Conservation (phyloP, 2,329 filamentous ascomycete species). For the Aureobasidium subglaciale region DNA sequence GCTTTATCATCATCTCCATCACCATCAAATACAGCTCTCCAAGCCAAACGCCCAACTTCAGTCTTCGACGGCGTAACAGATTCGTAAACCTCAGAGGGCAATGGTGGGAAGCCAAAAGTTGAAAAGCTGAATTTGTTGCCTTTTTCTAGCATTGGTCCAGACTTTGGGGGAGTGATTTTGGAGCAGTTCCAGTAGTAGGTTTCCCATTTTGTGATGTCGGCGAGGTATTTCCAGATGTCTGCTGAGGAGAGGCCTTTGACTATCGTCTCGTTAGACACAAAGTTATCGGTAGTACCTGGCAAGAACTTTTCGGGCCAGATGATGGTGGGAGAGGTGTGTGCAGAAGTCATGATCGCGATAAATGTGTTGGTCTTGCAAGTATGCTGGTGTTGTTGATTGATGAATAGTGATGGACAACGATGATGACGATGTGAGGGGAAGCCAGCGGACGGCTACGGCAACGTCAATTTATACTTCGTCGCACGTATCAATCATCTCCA, state of each 20-base stretch:
- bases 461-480: not conserved
- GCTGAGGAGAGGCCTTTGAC: slow-evolving; percentile 23
- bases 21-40: slow-evolving; percentile 20
- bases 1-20: slow-evolving; percentile 22
- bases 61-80: slow-evolving; percentile 17
- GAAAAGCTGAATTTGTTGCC: slow-evolving; percentile 28
- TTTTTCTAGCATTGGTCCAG: slow-evolving; percentile 23
- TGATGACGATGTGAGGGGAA: slow-evolving; percentile 5
- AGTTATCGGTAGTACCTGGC: slow-evolving; percentile 34
- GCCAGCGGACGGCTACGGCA: not conserved
- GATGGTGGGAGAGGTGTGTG: slow-evolving; percentile 22
- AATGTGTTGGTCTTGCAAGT: too few species aligned
- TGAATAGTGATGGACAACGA: not conserved
- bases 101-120: slow-evolving; percentile 31
- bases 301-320: slow-evolving; percentile 28
- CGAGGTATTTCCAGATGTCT: slow-evolving; percentile 29
- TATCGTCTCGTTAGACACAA: slow-evolving; percentile 30
- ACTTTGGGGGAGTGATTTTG: slow-evolving; percentile 25
- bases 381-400: not conserved
- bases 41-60: slow-evolving; percentile 21
- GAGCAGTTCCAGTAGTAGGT: slow-evolving; percentile 30
- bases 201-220: slow-evolving; percentile 29
- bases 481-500: not conserved
- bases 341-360: not conserved
- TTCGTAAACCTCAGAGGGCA: slow-evolving; percentile 26